phyloP scores from a whole-genome alignment of 1,284 basidiomycete genomes.

The Vanrija sp. region DNA sequence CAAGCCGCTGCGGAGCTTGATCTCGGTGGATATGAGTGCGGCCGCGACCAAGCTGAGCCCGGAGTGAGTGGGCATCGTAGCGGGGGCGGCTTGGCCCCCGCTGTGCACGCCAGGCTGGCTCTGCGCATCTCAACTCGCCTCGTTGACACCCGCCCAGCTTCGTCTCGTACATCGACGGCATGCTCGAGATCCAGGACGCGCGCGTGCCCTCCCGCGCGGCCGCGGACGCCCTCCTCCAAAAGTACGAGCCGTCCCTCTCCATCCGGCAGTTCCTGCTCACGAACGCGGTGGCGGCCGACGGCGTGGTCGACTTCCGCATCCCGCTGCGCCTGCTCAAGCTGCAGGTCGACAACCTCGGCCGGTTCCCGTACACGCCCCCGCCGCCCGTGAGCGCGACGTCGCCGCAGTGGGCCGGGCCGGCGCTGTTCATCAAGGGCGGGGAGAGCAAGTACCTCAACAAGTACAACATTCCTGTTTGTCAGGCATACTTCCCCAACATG shows the following conservation, averaged over 20 bases:
- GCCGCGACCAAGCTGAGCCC: conserved; percentile 53
- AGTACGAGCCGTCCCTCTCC: conserved; percentile 51
- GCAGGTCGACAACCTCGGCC: conserved; percentile 53
- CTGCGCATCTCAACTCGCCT: too few species aligned
- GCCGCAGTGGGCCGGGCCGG: conserved; percentile 49
- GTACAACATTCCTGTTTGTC: conserved; percentile 52
- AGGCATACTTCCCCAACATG: conserved; percentile 54
- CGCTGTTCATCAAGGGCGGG: conserved; percentile 56
- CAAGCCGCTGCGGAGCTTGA: conserved; percentile 47
- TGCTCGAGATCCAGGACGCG: conserved; percentile 52
- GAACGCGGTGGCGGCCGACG: conserved; percentile 48
- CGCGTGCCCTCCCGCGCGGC: conserved; percentile 50
- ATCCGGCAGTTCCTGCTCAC: conserved; percentile 59
- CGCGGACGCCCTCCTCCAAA: conserved; percentile 53
- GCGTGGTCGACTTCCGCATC: conserved; percentile 52
- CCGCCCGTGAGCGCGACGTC: conserved; percentile 24
- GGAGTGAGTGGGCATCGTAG: conserved; percentile 46
- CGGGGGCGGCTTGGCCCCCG: too few species aligned
- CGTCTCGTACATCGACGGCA: conserved; percentile 50
- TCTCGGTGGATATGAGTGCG: conserved; percentile 57
- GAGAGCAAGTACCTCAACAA: conserved; percentile 55
- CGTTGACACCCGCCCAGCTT: conserved; percentile 32
- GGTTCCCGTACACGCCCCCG: conserved; percentile 53
- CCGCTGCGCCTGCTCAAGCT: conserved; percentile 51
- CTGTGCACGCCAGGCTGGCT: too few species aligned